Base-by-base conservation (phyloP, 805 yeast species). In the Wickerhamomyces strasburgensis region DNA sequence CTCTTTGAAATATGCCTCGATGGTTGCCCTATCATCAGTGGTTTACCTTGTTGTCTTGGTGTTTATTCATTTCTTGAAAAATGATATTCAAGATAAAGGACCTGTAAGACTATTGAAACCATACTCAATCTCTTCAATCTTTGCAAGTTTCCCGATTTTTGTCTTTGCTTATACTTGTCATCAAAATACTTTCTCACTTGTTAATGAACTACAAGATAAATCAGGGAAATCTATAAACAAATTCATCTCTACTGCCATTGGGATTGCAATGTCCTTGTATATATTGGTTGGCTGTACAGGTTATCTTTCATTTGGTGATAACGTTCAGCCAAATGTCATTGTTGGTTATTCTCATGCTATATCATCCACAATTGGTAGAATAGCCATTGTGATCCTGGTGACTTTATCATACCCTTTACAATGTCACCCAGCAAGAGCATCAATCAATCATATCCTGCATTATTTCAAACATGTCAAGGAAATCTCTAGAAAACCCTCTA, bases 121-220 rank as follows among this genome's bases (percentile, higher is more conserved):
- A 1, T 50, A 55, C 18, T 58, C 71, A 5, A 55, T 68, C 13
- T 48, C 68, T 0, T 57, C 72, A 4, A 64, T 78, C n/a, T 68
- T 89, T 14, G 70, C 83, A 17, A 78, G 93, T 9, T 77, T 89
- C 56, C 94, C 97, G n/a, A 84, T 89, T 45, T 80, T 88, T 48
- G 90, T 90, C 11, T 89, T 90, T 67, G 96, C 96, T 0, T 90
- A 79, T 61, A 90, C 98, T 0, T 93, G 97, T 52, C 97, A 90
- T 55, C 97, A 90, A 59, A 90, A 90, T 62, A 86, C 86, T 87
- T 87, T 86, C 52, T 78, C 95, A 1, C 75, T 89, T 38, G 74
- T 88, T 37, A 90, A 89, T 52, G 98, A 90, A 62, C 71, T 89
- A 19, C 61, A 58, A 21, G 77, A 77, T 47, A 72, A 70, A 43